Conservation (phyloP, 148 eudicot species). For the Persicaria tinctoria region DNA sequence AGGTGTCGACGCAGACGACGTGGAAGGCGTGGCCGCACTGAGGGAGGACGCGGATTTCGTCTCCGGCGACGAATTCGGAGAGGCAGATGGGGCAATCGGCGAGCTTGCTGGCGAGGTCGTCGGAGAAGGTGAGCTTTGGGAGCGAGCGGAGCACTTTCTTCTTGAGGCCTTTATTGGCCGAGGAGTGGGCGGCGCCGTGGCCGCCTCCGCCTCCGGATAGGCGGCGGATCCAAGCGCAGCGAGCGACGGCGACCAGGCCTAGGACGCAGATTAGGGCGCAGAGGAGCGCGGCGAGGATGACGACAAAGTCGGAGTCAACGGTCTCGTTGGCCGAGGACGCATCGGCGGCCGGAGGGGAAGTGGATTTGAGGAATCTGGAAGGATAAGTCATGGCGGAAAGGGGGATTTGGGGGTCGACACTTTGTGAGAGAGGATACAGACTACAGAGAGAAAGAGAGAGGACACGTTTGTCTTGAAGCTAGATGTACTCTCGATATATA, state of each 20-base stretch:
- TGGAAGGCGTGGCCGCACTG: conserved; percentile 84
- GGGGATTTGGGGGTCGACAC: background rate
- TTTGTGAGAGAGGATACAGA: conserved; percentile 11
- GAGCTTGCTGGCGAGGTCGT: conserved; percentile 26
- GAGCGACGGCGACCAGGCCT: conserved; percentile 68
- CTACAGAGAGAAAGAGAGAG: conserved; percentile 13
- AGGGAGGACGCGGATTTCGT: conserved; percentile 58
- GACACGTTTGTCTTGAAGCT: background rate
- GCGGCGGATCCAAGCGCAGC: conserved; percentile 75
- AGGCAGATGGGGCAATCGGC: conserved; percentile 67
- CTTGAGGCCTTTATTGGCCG: conserved; percentile 56
- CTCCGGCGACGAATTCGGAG: conserved; percentile 54
- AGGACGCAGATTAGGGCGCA: conserved; percentile 80
- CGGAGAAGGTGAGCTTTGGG: conserved; percentile 39
- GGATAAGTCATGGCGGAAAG: conserved; percentile 20
- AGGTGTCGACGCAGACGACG: conserved; percentile 59
- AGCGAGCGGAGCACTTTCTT: conserved; percentile 55
- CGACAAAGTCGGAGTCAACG: conserved; percentile 52
- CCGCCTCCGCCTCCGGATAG: conserved; percentile 19
- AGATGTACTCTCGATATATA: no score
- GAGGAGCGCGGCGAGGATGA: conserved; percentile 69
- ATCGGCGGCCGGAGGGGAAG: conserved; percentile 18
- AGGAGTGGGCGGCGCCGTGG: conserved; percentile 10
- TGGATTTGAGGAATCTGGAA: conserved; percentile 14
- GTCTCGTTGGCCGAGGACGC: background rate